Evolutionary conservation across 306 rosid genomes (phyloP).

Genomic region (Begonia loranthoides): DNA sequence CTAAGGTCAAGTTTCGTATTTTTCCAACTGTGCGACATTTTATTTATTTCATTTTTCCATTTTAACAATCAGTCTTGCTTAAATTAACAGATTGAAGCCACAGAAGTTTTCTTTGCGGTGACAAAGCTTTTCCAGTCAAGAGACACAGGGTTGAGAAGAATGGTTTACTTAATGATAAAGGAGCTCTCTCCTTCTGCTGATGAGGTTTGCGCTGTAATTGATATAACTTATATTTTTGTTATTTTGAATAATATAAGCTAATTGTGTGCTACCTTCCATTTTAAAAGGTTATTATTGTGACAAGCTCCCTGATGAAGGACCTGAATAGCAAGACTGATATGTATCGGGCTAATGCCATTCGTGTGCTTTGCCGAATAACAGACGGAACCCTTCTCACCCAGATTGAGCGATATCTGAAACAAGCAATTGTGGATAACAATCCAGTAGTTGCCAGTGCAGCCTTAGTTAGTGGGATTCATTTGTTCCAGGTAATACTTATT

Average conservation of each 20-base stretch:
- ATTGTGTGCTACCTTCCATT: slow-evolving; percentile 13
- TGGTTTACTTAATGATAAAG: slow-evolving; percentile 94
- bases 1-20: slow-evolving; percentile 42
- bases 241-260: slow-evolving; percentile 11
- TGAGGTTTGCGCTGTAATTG: slow-evolving; percentile 38
- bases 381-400: slow-evolving; percentile 98
- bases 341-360: slow-evolving; percentile 98
- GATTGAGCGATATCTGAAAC: slow-evolving; percentile 92
- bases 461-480: slow-evolving; percentile 91
- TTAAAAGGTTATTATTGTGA: slow-evolving; percentile 75
- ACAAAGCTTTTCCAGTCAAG: slow-evolving; percentile 93
- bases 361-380: slow-evolving; percentile 92
- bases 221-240: neutral
- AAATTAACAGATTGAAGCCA: slow-evolving; percentile 67
- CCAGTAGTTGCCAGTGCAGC: slow-evolving; percentile 99
- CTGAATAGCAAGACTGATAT: slow-evolving; percentile 96
- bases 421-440: slow-evolving; percentile 95
- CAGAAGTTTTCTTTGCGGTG: slow-evolving; percentile 94
- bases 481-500: slow-evolving; percentile 60
- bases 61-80: neutral
- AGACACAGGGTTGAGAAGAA: slow-evolving; percentile 93
- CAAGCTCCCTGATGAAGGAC: slow-evolving; percentile 99
- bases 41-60: slow-evolving; percentile 1
- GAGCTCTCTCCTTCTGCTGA: slow-evolving; percentile 97
- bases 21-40: neutral